Evolutionary conservation across 495 filamentous ascomycete species (phyloP).

Genomic region (Tirmania nivea): DNA sequence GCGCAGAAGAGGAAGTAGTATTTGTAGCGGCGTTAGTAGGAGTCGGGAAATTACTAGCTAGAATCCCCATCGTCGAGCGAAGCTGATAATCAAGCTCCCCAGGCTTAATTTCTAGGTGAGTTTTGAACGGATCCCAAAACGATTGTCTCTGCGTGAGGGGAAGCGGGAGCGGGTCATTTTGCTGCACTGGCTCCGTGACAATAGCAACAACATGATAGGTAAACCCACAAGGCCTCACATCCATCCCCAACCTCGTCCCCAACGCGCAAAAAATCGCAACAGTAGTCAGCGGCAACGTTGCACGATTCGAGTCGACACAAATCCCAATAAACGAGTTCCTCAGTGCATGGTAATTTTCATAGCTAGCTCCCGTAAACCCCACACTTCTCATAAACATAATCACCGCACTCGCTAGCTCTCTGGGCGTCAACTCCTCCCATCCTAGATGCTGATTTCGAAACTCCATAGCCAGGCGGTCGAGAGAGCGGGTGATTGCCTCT

Average conservation of each 20-base stretch:
- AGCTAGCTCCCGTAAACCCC: slow-evolving; percentile 43
- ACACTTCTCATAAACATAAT: slow-evolving; percentile 41
- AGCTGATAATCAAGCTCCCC: not conserved
- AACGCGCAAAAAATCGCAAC: slow-evolving; percentile 48
- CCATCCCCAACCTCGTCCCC: slow-evolving; percentile 35
- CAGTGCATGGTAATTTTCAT: slow-evolving; percentile 48
- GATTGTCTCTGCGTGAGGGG: no score
- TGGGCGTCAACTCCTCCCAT: slow-evolving; percentile 31
- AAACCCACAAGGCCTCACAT: slow-evolving; percentile 42
- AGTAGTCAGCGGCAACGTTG: slow-evolving; percentile 41
- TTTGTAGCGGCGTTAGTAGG: not conserved
- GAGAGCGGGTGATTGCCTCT: slow-evolving; percentile 30
- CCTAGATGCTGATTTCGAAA: slow-evolving; percentile 30
- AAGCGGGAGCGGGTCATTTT: not conserved
- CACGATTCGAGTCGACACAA: slow-evolving; percentile 34
- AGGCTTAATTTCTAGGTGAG: not conserved
- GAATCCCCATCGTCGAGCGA: not conserved
- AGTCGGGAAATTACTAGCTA: not conserved
- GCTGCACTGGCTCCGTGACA: slow-evolving; percentile 21
- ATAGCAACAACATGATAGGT: slow-evolving; percentile 47
- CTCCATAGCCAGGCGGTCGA: slow-evolving; percentile 39
- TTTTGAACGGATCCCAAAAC: no score
- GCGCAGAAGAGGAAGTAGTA: not conserved
- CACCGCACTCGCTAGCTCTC: slow-evolving; percentile 44
- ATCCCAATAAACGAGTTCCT: slow-evolving; percentile 72